Evolutionary conservation across 495 filamentous ascomycete genomes (phyloP), one percentile per base, ranked within the genome.

Genomic region (Hyaloscypha finlandica): DNA sequence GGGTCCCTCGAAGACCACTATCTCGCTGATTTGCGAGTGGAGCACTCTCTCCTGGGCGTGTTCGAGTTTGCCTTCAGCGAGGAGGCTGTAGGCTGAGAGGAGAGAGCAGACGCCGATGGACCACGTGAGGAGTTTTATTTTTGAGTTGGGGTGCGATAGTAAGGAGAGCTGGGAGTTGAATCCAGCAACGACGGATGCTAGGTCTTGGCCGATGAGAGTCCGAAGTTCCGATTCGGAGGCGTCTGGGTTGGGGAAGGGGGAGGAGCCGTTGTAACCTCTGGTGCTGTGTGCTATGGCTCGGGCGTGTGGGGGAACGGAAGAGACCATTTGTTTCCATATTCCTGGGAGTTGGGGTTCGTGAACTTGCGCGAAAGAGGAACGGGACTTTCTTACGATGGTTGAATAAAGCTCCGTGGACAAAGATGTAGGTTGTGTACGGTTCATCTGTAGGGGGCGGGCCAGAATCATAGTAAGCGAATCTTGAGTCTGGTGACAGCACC

Each of bases 341-440:
- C 51, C 51, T 53, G 8, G 22, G 22, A 14, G 8, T n/a, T 53
- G 19, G n/a, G 8, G 19, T n/a, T 20, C 8, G 19, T n/a, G 1
- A 20, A 6, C 9, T 53, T n/a, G 8, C 51, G 5, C 19, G 22
- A 20, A 20, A 2, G 51, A 53, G 51, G 8, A 16, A 16, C 11
- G 19, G 22, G 51, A 29, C 19, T 14, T 53, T 6, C 6, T 37
- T 29, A 53, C 51, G 19, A 16, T 53, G 51, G 16, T 53, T 53
- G 22, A 53, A 53, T 11, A 53, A 16, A 6, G 51, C 51, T 53
- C 51, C 51, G 22, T 53, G 51, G 19, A 53, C 4, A 53, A 53
- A 53, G 51, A 53, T 29, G 51, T 53, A 53, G 9, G 51, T 53
- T 53, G 51, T 53, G 19, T 53, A 53, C 8, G 51, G 51, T 6